These are phyloP conservation scores for Blastobotrys indianensis DNA, from an alignment of 1,139 yeast genomes.

Conservation along the genomic window DNA sequence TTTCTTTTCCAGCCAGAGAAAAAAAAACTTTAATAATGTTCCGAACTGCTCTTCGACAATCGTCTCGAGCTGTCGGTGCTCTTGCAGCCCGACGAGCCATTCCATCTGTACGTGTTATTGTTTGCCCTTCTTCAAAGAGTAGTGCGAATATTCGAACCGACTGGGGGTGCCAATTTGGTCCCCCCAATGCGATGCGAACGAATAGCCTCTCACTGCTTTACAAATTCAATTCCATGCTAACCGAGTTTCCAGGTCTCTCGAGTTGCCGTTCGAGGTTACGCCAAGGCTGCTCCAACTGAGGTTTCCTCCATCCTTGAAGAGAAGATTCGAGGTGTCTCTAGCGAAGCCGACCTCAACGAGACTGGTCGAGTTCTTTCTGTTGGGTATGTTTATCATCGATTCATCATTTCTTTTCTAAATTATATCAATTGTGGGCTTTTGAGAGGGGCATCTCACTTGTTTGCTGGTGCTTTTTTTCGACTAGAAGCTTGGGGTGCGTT, in stretches of 20 bases:
- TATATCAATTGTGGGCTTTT: too few species aligned
- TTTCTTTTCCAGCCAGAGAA: neutral
- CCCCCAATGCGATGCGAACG: too few species aligned
- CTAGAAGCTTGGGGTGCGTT: too few species aligned
- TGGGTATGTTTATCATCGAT: slow-evolving; percentile 51
- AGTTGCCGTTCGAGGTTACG: slow-evolving; percentile 55
- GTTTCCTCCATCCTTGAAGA: slow-evolving; percentile 98
- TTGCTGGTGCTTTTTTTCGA: too few species aligned
- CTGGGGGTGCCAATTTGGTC: too few species aligned
- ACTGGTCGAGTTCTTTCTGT: slow-evolving; percentile 99
- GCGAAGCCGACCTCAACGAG: slow-evolving; percentile 96
- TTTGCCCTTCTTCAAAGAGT: neutral
- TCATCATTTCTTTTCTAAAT: too few species aligned
- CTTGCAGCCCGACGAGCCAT: slow-evolving; percentile 33
- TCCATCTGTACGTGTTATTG: slow-evolving; percentile 23
- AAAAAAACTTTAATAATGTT: slow-evolving; percentile 29
- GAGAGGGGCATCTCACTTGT: too few species aligned
- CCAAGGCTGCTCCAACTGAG: slow-evolving; percentile 99
- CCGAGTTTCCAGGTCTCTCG: slow-evolving; percentile 13
- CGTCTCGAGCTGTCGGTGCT: slow-evolving; percentile 37
- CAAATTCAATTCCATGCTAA: too few species aligned
- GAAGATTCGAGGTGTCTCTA: slow-evolving; percentile 98
- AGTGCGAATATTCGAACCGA: too few species aligned
- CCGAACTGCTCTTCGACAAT: slow-evolving; percentile 39
- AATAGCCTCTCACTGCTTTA: too few species aligned